These are phyloP conservation scores for Thermothelomyces thermophilus DNA, from an alignment of 2,329 filamentous ascomycete species.

Conservation along the genomic window DNA sequence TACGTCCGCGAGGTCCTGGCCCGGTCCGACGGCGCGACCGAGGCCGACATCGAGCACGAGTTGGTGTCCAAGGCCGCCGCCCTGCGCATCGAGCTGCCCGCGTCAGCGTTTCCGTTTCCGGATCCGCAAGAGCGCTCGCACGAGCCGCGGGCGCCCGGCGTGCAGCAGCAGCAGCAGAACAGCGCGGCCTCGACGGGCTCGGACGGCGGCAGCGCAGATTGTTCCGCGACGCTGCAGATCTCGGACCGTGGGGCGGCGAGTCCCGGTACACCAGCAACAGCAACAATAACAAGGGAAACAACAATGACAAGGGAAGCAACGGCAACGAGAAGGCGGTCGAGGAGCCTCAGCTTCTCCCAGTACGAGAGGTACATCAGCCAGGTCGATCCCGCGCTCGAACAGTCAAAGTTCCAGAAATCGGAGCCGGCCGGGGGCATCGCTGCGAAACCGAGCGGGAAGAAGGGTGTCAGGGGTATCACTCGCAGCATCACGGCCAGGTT, in stretches of 20 bases:
- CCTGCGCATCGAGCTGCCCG: slow-evolving; percentile 31
- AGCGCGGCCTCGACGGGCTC: slow-evolving; percentile 41
- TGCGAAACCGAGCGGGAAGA: slow-evolving; percentile 40
- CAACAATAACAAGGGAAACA: no score
- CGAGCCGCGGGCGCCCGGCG: not conserved
- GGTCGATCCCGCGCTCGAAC: slow-evolving; percentile 37
- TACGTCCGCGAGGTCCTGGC: slow-evolving; percentile 37
- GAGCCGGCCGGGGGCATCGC: slow-evolving; percentile 33
- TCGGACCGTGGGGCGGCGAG: slow-evolving; percentile 30
- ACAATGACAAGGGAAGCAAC: no score
- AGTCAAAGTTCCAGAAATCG: slow-evolving; percentile 34
- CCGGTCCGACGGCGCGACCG: slow-evolving; percentile 30
- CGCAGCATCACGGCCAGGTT: slow-evolving; percentile 40
- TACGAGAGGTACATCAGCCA: slow-evolving; percentile 48
- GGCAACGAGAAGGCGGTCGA: slow-evolving; percentile 30
- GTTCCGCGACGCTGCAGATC: slow-evolving; percentile 38
- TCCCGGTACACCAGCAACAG: slow-evolving; percentile 23
- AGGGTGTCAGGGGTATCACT: slow-evolving; percentile 40
- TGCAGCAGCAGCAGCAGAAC: slow-evolving; percentile 29
- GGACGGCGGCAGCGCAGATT: slow-evolving; percentile 32
- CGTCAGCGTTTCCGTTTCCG: slow-evolving; percentile 25
- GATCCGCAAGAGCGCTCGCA: slow-evolving; percentile 33
- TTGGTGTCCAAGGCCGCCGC: slow-evolving; percentile 31
- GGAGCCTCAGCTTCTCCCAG: slow-evolving; percentile 40
- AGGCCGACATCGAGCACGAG: slow-evolving; percentile 34